These are phyloP conservation scores for Helotiales sp. DNA, from an alignment of 2,329 filamentous ascomycete species.

Conservation along the genomic window DNA sequence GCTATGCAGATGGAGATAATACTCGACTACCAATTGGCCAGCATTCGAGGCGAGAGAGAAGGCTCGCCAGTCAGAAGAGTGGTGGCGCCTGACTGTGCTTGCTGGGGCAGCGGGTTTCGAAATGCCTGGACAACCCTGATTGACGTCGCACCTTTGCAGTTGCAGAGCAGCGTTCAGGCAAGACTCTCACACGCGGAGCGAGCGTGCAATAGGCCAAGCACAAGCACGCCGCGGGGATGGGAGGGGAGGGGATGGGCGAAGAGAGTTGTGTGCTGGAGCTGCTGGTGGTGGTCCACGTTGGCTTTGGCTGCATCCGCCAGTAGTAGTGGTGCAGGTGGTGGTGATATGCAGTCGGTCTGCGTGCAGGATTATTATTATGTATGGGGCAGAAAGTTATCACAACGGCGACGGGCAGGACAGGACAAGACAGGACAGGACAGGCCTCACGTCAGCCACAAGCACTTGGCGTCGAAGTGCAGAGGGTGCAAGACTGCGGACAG, in stretches of 20 bases:
- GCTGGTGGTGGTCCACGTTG: not conserved
- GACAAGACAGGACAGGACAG: too few relatives aligned
- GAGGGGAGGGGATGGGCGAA: not conserved
- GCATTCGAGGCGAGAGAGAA: slow-evolving; percentile 14
- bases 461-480: not conserved
- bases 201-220: slow-evolving; percentile 17
- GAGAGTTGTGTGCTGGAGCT: not conserved
- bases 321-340: not conserved
- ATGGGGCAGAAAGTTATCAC: slow-evolving; percentile 18
- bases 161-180: slow-evolving; percentile 24
- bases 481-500: not conserved
- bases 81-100: slow-evolving; percentile 22
- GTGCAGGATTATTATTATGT: slow-evolving; percentile 19
- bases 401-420: slow-evolving; percentile 2
- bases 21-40: slow-evolving; percentile 21
- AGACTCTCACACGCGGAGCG: slow-evolving; percentile 27
- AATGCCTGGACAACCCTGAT: slow-evolving; percentile 29
- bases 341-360: not conserved
- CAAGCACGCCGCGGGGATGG: not conserved
- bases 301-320: not conserved
- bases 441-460: slow-evolving; percentile 22
- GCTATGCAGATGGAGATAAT: slow-evolving; percentile 22
- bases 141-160: slow-evolving; percentile 33
- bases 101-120: slow-evolving; percentile 30
- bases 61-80: slow-evolving; percentile 16